A percentile compares a stretch with the other conserved stretches of the same genome.
Conservation (phyloP, 2,329 filamentous ascomycete species). For the Fusarium tricinctum region DNA sequence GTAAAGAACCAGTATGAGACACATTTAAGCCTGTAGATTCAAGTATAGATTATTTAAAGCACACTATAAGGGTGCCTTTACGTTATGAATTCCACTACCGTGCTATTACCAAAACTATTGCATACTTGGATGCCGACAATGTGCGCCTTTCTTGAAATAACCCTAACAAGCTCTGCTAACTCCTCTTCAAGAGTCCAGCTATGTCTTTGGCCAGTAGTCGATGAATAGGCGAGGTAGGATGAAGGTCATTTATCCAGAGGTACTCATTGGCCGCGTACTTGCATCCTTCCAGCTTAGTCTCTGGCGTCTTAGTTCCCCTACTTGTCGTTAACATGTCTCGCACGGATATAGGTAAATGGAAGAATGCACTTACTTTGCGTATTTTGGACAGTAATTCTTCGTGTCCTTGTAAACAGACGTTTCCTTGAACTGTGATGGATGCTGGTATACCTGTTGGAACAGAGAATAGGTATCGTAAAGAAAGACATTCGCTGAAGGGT, state of each 20-base stretch:
- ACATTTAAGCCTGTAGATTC: too few species aligned
- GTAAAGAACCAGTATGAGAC: too few species aligned
- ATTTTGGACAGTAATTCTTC: background rate
- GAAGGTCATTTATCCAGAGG: background rate
- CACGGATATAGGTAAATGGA: accelerated
- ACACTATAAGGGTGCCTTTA: too few species aligned
- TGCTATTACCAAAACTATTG: too few species aligned
- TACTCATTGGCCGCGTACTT: conserved; percentile 7
- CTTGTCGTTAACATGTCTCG: background rate
- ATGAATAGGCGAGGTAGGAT: background rate
- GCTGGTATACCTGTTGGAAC: background rate
- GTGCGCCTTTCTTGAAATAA: too few species aligned
- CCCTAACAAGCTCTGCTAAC: background rate
- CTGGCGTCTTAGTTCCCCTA: background rate
- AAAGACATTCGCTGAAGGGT: background rate
- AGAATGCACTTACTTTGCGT: background rate
- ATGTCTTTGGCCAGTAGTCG: background rate
- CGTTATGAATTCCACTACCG: too few species aligned
- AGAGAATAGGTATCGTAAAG: background rate
- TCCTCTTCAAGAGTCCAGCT: background rate
- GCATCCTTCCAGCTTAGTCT: background rate
- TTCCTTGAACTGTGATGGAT: background rate
- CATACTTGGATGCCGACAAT: too few species aligned
- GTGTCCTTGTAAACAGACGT: background rate
- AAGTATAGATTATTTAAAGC: too few species aligned